Evolutionary conservation across 78 protist genomes (phyloP), one percentile per base, ranked within the genome.

Genomic region (Dictyostelium capitatum): DNA sequence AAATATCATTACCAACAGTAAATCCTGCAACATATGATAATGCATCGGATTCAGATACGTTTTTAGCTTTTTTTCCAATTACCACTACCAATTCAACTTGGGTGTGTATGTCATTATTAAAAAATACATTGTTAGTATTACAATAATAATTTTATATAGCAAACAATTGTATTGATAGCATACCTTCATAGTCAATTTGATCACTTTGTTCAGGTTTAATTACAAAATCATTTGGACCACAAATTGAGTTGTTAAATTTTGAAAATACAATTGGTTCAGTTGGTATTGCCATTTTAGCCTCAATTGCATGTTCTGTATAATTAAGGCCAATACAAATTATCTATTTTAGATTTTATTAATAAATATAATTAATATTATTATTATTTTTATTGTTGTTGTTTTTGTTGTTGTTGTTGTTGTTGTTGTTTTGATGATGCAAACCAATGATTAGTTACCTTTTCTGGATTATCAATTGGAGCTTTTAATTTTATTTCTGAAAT

Each of bases 81-180:
- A 94, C 90, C 4, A 94, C 67, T 2, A 79, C 96, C 80, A 94
- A 78, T 79, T 94, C 96, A 6, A 82, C 96, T n/a, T n/a, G n/a
- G n/a, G n/a, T n/a, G n/a, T n/a, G n/a, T n/a, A n/a, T n/a, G n/a
- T n/a, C n/a, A n/a, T n/a, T n/a, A n/a, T n/a, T n/a, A n/a, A n/a
- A n/a, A n/a, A n/a, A n/a, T n/a, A n/a, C n/a, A n/a, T n/a, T n/a
- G n/a, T n/a, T n/a, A n/a, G n/a, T n/a, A n/a, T n/a, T n/a, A n/a
- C n/a, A n/a, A n/a, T n/a, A n/a, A n/a, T n/a, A n/a, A n/a, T n/a
- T n/a, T n/a, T n/a, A n/a, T n/a, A n/a, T n/a, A n/a, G n/a, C n/a
- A n/a, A n/a, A n/a, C n/a, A n/a, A n/a, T n/a, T n/a, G n/a, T n/a
- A n/a, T n/a, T n/a, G n/a, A n/a, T n/a, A n/a, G n/a, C n/a, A n/a